phyloP scores from a whole-genome alignment of 805 yeast species.

The Sugiyamaella smithiae region DNA sequence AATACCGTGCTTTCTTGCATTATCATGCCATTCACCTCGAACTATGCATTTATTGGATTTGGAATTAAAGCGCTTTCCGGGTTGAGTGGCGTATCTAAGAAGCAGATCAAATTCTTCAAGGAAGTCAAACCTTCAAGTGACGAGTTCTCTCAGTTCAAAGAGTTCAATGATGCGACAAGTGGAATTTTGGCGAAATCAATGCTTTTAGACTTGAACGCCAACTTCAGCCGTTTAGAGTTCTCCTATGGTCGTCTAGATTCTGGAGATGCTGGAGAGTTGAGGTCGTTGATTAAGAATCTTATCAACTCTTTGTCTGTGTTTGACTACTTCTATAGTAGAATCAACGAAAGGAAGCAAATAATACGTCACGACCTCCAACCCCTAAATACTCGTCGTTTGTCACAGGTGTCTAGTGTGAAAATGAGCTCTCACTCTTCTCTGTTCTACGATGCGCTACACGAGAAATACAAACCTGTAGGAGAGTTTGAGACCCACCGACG shows the following conservation, averaged over 20 bases:
- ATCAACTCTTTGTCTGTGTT: conserved; percentile 25
- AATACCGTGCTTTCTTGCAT: conserved; percentile 24
- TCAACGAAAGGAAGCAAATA: conserved; percentile 18
- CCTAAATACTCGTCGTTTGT: background rate
- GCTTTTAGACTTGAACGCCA: conserved; percentile 12
- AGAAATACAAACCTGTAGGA: conserved; percentile 22
- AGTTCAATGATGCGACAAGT: conserved; percentile 11
- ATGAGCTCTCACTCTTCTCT: background rate
- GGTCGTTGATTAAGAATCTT: conserved; percentile 23
- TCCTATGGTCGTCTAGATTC: conserved; percentile 28
- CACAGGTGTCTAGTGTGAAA: background rate
- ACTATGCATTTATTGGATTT: conserved; percentile 21
- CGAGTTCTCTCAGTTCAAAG: conserved; percentile 10
- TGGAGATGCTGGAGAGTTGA: conserved; percentile 28
- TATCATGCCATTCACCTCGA: conserved; percentile 31
- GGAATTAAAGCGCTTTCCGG: conserved; percentile 20
- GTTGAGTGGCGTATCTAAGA: conserved; percentile 13
- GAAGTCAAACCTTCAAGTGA: conserved; percentile 20
- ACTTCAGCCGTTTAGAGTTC: conserved; percentile 22
- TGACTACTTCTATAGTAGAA: conserved; percentile 22
- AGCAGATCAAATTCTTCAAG: conserved; percentile 13
- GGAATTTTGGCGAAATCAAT: conserved; percentile 17
- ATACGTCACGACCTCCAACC: conserved; percentile 3
- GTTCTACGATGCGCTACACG: conserved; percentile 14
- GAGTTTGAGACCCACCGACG: conserved; percentile 15